A percentile compares a stretch with the other conserved stretches of the same genome.
Evolutionary conservation across 208 protist species (phyloP).

Genomic region (Strigomonas culicis): DNA sequence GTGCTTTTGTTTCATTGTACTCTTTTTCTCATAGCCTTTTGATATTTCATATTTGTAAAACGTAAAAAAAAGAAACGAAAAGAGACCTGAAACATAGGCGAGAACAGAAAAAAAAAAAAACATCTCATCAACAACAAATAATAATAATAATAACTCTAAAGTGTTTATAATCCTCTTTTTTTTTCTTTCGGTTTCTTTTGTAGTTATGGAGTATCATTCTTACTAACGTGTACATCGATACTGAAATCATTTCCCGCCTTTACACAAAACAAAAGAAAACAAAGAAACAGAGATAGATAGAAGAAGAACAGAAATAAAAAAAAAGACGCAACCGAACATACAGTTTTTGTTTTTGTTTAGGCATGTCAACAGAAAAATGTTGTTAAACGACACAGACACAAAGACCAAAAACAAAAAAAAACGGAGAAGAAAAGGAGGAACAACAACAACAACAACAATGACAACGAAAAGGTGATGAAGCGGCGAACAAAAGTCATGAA

Average conservation of each 20-base stretch:
- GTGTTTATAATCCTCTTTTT: not conserved
- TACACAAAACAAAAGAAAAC: slow-evolving; percentile 37
- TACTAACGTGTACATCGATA: slow-evolving; percentile 58
- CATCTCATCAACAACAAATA: not conserved
- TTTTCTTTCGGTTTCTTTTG: not conserved
- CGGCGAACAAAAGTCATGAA: not conserved
- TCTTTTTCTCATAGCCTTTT: too few relatives aligned
- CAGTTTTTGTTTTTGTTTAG: not conserved
- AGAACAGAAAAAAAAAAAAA: slow-evolving; percentile 1
- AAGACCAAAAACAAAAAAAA: not conserved
- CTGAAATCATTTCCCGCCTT: slow-evolving; percentile 56
- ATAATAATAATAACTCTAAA: not conserved
- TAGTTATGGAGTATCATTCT: slow-evolving; percentile 43
- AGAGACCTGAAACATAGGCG: not conserved
- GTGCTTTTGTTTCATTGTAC: too few relatives aligned
- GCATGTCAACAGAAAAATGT: not conserved
- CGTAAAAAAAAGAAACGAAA: not conserved
- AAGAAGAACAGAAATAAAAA: not conserved
- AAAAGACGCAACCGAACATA: not conserved
- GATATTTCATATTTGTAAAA: not conserved
- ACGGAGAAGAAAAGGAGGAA: not conserved
- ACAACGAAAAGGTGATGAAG: not conserved
- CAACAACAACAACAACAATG: not conserved
- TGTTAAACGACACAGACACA: not conserved
- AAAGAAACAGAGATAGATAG: slow-evolving; percentile 9